phyloP scores from a whole-genome alignment of 179 eudicot species.

The Pouteria campechiana region DNA sequence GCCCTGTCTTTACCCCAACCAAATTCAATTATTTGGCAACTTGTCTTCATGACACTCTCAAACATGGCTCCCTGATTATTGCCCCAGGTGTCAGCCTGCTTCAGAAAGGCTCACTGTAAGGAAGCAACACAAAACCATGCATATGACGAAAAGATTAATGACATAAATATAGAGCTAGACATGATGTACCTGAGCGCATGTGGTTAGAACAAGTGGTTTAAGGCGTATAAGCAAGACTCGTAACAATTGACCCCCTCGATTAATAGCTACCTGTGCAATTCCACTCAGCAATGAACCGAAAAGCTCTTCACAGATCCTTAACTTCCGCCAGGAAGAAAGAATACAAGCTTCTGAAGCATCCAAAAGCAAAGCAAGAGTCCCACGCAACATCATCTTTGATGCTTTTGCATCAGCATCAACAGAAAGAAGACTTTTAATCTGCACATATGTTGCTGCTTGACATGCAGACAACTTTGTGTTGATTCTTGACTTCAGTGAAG shows the following conservation, averaged over 20 bases:
- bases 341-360: constrained; percentile 90
- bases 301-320: constrained; percentile 82
- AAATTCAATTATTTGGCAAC: constrained; percentile 78
- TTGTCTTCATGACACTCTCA: constrained; percentile 61
- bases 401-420: constrained; percentile 65
- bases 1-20: constrained; percentile 89
- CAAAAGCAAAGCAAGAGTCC: constrained; percentile 57
- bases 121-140: background rate
- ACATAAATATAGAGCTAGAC: background rate
- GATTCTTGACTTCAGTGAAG: constrained; percentile 61
- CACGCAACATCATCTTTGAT: constrained; percentile 60
- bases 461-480: constrained; percentile 66
- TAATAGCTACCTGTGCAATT: constrained; percentile 59
- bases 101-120: constrained; percentile 17
- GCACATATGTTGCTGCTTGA: constrained; percentile 55
- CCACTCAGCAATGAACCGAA: constrained; percentile 76
- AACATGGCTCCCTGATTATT: constrained; percentile 85
- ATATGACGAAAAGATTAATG: too few species aligned
- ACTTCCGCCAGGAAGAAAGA: constrained; percentile 75
- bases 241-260: constrained; percentile 82
- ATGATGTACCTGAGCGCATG: constrained; percentile 70
- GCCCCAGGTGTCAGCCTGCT: constrained; percentile 86
- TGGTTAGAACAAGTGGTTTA: constrained; percentile 72
- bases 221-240: constrained; percentile 83
- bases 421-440: constrained; percentile 50